Evolutionary conservation across 2,329 filamentous ascomycete species (phyloP).

Genomic region (Epichloe baconii): DNA sequence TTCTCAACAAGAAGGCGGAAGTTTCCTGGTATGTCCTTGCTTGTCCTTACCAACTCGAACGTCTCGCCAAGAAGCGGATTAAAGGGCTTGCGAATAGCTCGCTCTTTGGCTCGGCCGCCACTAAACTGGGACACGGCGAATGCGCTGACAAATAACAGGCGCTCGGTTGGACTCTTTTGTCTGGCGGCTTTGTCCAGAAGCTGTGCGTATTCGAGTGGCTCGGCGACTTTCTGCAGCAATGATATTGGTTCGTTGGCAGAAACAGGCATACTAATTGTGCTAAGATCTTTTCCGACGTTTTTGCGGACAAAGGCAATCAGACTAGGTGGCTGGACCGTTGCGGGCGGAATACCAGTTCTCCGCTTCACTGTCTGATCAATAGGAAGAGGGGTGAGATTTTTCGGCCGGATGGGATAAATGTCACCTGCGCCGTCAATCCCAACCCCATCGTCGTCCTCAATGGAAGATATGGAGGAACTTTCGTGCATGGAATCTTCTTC

Average conservation of each 20-base stretch:
- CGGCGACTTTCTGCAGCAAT: constrained; percentile 73
- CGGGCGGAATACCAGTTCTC: constrained; percentile 55
- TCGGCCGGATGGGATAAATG: constrained; percentile 65
- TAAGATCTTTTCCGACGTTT: constrained; percentile 95
- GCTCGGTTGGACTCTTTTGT: constrained; percentile 47
- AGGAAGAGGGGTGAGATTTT: constrained; percentile 65
- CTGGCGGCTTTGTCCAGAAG: constrained; percentile 65
- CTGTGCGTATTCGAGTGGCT: constrained; percentile 81
- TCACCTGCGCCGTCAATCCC: constrained; percentile 45
- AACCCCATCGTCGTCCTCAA: constrained; percentile 43
- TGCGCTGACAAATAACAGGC: constrained; percentile 72
- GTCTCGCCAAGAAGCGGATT: constrained; percentile 96
- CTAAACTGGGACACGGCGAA: constrained; percentile 87
- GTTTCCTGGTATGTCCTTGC: constrained; percentile 55
- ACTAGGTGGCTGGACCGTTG: constrained; percentile 72
- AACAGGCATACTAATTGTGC: constrained; percentile 94
- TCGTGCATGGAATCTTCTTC: constrained; percentile 21
- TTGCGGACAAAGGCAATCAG: constrained; percentile 90
- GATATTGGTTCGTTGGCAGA: constrained; percentile 91
- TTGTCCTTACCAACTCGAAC: constrained; percentile 79
- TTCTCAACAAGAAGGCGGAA: constrained; percentile 94
- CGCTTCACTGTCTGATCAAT: constrained; percentile 51
- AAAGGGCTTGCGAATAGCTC: constrained; percentile 89
- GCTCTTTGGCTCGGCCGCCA: constrained; percentile 70
- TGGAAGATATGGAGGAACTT: constrained; percentile 45